A percentile compares a stretch with the other conserved stretches of the same genome.
phyloP scores from a whole-genome alignment of 1,284 basidiomycete species.

The Cryptococcus maquisensis region DNA sequence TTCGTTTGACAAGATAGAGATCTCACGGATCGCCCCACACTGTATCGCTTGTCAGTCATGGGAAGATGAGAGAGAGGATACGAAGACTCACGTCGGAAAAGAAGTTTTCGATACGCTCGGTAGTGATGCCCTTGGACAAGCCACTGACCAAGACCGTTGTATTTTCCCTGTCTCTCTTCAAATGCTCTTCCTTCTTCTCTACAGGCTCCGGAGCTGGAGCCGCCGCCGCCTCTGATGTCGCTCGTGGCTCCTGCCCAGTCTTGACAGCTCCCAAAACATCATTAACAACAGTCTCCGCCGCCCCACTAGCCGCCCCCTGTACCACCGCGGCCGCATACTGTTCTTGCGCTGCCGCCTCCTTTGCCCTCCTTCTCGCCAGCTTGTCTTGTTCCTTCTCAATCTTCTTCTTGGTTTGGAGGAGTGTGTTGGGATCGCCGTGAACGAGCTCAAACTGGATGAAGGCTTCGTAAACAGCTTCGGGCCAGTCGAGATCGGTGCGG shows the following conservation, averaged over 20 bases:
- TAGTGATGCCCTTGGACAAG: slow-evolving; percentile 58
- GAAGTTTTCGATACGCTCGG: slow-evolving; percentile 64
- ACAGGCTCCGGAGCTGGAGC: slow-evolving; percentile 1
- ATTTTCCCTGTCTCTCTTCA: slow-evolving; percentile 76
- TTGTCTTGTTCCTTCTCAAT: slow-evolving; percentile 64
- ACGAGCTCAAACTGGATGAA: slow-evolving; percentile 82
- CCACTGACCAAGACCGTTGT: slow-evolving; percentile 82
- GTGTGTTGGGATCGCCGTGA: slow-evolving; percentile 65
- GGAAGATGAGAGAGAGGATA: not conserved
- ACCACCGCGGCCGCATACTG: not conserved
- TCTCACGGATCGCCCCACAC: slow-evolving; percentile 78
- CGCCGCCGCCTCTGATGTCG: not conserved
- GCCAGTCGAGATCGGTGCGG: slow-evolving; percentile 73
- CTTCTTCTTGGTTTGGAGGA: slow-evolving; percentile 64
- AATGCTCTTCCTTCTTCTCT: slow-evolving; percentile 21
- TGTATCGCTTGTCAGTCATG: slow-evolving; percentile 45
- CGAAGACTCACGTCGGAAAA: slow-evolving; percentile 77
- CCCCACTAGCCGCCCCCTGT: slow-evolving; percentile 64
- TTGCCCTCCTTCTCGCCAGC: slow-evolving; percentile 61
- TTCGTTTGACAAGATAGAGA: slow-evolving; percentile 50
- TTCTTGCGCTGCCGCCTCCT: slow-evolving; percentile 50
- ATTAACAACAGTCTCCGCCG: slow-evolving; percentile 3
- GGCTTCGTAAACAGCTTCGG: slow-evolving; percentile 83
- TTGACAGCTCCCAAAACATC: not conserved
- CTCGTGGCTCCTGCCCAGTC: not conserved